Evolutionary conservation across 208 protist genomes (phyloP), one percentile per base, ranked within the genome.

Genomic region (Leishmania lainsoni): DNA sequence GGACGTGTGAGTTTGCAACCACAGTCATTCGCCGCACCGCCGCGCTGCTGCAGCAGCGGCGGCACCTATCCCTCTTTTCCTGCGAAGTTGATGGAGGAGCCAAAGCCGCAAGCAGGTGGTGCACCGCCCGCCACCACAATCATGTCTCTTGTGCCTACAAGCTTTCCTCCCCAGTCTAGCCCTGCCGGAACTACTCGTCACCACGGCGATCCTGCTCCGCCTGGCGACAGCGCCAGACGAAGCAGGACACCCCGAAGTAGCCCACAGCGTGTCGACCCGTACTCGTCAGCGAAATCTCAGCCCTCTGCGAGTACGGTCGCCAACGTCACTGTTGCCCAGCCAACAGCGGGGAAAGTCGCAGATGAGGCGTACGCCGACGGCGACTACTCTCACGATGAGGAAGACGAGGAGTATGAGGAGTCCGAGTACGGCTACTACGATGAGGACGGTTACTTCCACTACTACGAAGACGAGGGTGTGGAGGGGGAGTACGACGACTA

Each of bases 331-430:
- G n/a, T 32, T 48, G 39, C 45, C 26, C 69, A n/a, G 35, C 45
- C 69, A 51, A 12, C 69, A 1, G 35, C 42, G 39, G 2, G 42
- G 54, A 26, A n/a, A 35, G 51, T 20, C 22, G 48, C 32, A 5
- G 35, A 42, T 42, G 69, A 45, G 45, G 79, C 8, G 56, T 39
- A 80, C 48, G 63, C 51, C 32, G 81, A 48, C 35, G 29, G 72
- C 49, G 68, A 81, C 51, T 12, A 70, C 78, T 29, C 6, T 20
- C 49, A 79, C 22, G 48, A 72, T 8, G 75, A 79, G 48, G 81
- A 83, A 5, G 81, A 86, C 63, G 84, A 89, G 75, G 79, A 87
- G 68, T 79, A 89, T 35, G 86, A 87, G 70, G 83, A 87, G 63
- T 48, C 77, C 56, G 81, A 87, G 32, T 81, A 86, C 75, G 76